Evolutionary conservation across 2,329 filamentous ascomycete genomes (phyloP).

Genomic region (Allantophomopsis cytisporea): DNA sequence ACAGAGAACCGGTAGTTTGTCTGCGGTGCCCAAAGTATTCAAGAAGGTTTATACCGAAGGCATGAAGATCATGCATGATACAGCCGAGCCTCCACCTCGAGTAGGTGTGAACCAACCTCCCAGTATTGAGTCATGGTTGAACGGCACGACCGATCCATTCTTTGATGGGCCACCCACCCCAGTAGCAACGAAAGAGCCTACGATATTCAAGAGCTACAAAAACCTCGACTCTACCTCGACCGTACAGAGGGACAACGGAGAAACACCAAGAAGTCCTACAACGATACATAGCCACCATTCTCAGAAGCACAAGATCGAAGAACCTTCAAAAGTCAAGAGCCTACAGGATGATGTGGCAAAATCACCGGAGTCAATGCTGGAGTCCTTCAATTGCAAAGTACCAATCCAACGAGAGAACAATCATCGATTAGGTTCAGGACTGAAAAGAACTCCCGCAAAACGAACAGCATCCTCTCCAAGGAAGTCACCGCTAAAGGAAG

Average conservation of each 20-base stretch:
- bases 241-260: too few species aligned
- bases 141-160: conserved; percentile 48
- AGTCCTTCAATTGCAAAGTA: too few species aligned
- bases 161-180: conserved; percentile 25
- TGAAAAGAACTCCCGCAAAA: conserved; percentile 36
- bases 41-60: conserved; percentile 51
- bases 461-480: conserved; percentile 32
- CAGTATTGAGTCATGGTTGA: conserved; percentile 53
- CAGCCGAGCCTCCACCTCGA: conserved; percentile 35
- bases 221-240: too few species aligned
- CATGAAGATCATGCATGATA: conserved; percentile 51
- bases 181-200: neutral
- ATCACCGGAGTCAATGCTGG: too few species aligned
- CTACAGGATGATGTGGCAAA: too few species aligned
- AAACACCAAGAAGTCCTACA: too few species aligned
- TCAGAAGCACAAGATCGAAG: too few species aligned
- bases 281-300: too few species aligned
- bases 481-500: conserved; percentile 38
- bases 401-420: too few species aligned
- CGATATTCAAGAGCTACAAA: too few species aligned
- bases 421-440: too few species aligned
- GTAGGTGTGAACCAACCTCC: conserved; percentile 41
- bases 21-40: conserved; percentile 45
- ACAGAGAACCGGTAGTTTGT: conserved; percentile 43
- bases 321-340: too few species aligned